Base-by-base conservation (phyloP, 805 yeast species). In the Nakazawaea pomicola region DNA sequence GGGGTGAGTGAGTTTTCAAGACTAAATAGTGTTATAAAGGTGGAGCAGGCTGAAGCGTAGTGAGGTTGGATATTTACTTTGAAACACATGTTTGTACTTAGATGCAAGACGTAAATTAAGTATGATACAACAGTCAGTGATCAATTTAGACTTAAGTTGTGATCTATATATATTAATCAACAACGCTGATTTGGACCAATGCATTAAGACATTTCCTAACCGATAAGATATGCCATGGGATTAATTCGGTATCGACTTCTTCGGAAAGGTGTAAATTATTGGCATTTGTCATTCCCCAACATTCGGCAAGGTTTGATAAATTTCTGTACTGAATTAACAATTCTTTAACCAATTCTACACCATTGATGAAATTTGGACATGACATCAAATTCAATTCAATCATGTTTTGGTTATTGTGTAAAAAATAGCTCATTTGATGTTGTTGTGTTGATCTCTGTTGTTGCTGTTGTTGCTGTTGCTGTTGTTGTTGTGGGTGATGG, bases 181-280 rank as follows among this genome's bases (percentile, higher is more conserved):
- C 70, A 4, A 81, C 81, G 29, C 65, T 62, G 3, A 83, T 57
- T 55, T 83, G 88, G 1, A 76, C 74, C 42, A 84, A 57, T 37
- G 70, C 72, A 36, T 70, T 76, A 52, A 84, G 58, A 48, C 76
- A 65, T 50, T 78, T 82, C 23, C 74, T 68, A 9, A 85, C 93
- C 0, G 88, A 79, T 11, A 74, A 59, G 18, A 84, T 70, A 56
- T 85, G 91, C 82, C 89, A 81, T 19, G 95, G 95, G 2, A 78
- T 65, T 29, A 79, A 59, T 0, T n/a, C n/a, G n/a, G 74, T 62
- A 11, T 57, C 55, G 4, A 49, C 52, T 5, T 58, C 56, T 19
- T 54, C 36, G 4, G 9, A 31, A 41, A 4, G 33, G 30, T 27
- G 40, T 33, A 24, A 21, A 40, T 62, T 39, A 47, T 59, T 50